Conservation (phyloP, 495 filamentous ascomycete genomes). For the Lophium mytilinum region DNA sequence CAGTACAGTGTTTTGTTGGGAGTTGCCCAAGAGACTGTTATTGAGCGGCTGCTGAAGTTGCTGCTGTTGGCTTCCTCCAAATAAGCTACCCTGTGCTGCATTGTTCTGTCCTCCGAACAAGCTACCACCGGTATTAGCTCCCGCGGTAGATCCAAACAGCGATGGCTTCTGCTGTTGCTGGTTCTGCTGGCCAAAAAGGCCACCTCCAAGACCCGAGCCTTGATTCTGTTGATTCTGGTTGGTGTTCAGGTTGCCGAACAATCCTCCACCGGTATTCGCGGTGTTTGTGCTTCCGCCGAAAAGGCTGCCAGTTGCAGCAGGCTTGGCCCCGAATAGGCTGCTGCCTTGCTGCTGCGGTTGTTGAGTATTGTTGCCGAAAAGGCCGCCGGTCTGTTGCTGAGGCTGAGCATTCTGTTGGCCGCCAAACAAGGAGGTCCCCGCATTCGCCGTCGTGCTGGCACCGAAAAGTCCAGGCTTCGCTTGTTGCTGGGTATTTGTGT, state of each 20-base stretch:
- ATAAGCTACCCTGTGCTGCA: conserved; percentile 21
- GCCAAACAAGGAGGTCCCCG: conserved; percentile 45
- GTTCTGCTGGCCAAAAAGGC: conserved; percentile 38
- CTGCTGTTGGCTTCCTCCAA: conserved; percentile 30
- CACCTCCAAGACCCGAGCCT: conserved; percentile 35
- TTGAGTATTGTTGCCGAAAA: conserved; percentile 43
- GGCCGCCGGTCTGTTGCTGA: conserved; percentile 22
- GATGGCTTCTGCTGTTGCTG: conserved; percentile 26
- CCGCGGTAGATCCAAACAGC: conserved; percentile 22
- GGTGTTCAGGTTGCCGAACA: conserved; percentile 45
- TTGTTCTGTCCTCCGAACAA: conserved; percentile 31
- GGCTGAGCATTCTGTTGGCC: conserved; percentile 20
- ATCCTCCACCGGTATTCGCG: conserved; percentile 33
- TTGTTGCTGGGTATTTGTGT: conserved; percentile 31
- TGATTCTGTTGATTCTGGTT: conserved; percentile 52
- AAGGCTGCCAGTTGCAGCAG: conserved; percentile 31
- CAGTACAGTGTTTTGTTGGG: conserved; percentile 43
- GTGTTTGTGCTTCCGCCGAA: conserved; percentile 21
- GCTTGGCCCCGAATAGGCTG: conserved; percentile 55
- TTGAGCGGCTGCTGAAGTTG: conserved; percentile 17
- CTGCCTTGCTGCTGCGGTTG: conserved; percentile 38
- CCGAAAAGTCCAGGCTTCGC: conserved; percentile 57
- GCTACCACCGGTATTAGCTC: conserved; percentile 26
- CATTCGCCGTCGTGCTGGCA: conserved; percentile 31
- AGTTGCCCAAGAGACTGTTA: conserved; percentile 54